Conservation (phyloP, 2,329 filamentous ascomycete genomes). For the Lasiodiplodia sp. region DNA sequence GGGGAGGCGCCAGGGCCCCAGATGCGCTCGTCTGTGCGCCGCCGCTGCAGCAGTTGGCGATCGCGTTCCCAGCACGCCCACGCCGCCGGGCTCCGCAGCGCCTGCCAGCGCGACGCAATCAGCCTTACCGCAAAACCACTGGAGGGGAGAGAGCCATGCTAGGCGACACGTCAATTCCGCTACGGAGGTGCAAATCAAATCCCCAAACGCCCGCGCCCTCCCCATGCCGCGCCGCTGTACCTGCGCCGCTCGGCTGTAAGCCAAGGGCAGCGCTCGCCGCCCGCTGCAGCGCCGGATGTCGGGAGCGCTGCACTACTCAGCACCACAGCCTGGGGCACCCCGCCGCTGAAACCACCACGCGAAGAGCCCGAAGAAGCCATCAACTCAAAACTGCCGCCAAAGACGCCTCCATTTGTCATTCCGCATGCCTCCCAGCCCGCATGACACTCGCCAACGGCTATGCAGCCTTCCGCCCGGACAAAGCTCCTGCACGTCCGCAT, state of each 20-base stretch:
- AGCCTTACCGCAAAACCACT: constrained; percentile 15
- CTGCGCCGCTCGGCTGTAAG: constrained; percentile 21
- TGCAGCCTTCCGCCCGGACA: constrained; percentile 28
- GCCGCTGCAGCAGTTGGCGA: constrained; percentile 15
- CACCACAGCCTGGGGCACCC: constrained; percentile 4
- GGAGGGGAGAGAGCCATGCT: constrained; percentile 5
- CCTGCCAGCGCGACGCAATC: constrained; percentile 4
- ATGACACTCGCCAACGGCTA: constrained; percentile 23
- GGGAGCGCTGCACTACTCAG: constrained; percentile 15
- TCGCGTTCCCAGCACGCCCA: constrained; percentile 6
- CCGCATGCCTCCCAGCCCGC: constrained; percentile 3
- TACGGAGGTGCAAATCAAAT: constrained; percentile 14
- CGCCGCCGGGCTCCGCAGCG: constrained; percentile 16
- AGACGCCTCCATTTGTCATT: constrained; percentile 19
- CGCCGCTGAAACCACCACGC: constrained; percentile 7
- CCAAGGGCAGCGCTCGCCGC: constrained; percentile 22
- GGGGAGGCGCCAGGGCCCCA: constrained; percentile 25
- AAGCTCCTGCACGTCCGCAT: constrained; percentile 23
- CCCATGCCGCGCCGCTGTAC: constrained; percentile 2
- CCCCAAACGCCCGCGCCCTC: not conserved
- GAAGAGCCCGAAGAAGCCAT: constrained; percentile 15
- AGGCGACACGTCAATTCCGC: constrained; percentile 14
- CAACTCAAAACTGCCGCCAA: constrained; percentile 16
- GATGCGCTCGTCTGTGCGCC: constrained; percentile 27
- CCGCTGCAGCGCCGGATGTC: constrained; percentile 2